A percentile compares a stretch with the other conserved stretches of the same genome.
Evolutionary conservation across 2,329 filamentous ascomycete genomes (phyloP).

Genomic region (Hymenoscyphus scutula): DNA sequence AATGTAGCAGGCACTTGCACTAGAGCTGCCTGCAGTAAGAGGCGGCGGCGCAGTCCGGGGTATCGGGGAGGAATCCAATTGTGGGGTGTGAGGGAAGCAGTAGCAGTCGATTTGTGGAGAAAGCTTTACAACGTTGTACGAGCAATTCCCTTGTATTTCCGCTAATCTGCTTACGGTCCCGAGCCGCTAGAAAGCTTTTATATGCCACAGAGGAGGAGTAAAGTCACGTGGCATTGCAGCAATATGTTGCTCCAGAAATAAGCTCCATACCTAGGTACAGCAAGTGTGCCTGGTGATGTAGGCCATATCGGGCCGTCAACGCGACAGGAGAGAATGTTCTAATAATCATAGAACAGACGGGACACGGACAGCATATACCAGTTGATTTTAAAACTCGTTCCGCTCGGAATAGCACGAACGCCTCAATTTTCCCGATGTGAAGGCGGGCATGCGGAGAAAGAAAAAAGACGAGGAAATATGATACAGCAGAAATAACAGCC

Average conservation of each 20-base stretch:
- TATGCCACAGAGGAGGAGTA: background rate
- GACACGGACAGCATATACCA: too few species aligned
- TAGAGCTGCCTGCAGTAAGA: background rate
- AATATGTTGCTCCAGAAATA: background rate
- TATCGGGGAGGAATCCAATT: slow-evolving; percentile 6
- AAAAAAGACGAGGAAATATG: background rate
- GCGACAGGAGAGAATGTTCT: too few species aligned
- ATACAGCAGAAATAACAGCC: background rate
- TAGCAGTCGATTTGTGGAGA: background rate
- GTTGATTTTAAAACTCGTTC: too few species aligned
- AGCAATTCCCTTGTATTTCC: background rate
- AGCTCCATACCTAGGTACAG: too few species aligned
- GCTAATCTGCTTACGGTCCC: background rate
- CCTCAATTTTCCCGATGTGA: too few species aligned
- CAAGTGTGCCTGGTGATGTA: too few species aligned
- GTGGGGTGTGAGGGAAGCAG: slow-evolving; percentile 6
- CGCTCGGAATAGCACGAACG: too few species aligned
- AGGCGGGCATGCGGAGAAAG: background rate
- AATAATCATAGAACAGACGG: too few species aligned
- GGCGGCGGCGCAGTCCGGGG: background rate
- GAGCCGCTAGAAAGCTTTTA: background rate
- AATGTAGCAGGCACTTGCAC: background rate
- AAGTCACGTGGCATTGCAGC: background rate
- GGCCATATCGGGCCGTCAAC: too few species aligned
- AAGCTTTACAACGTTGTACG: background rate